Base-by-base conservation (phyloP, 768 basidiomycete genomes). In the Lactifluus volemus region DNA sequence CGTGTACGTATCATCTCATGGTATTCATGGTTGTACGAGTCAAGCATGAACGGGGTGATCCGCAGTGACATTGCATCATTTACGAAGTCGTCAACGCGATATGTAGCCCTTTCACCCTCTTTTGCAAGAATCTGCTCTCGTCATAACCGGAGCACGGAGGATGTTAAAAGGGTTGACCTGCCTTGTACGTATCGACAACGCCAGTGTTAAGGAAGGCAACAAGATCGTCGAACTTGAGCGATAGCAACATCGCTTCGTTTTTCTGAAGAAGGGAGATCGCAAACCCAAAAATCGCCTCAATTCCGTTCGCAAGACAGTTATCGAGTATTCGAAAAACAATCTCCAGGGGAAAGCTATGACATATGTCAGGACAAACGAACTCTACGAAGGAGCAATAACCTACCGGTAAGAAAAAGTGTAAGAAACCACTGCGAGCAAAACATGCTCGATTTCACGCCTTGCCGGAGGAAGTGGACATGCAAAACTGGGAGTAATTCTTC, bases 401-500 rank as follows among this genome's bases (percentile, higher is more conserved):
- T 69, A 88, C 92, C 92, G 84, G 73, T 96, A 98, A 70, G 92
- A 91, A 77, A 98, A 71, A 99, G 75, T 0, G 97, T 98, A 70
- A 99, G 78, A 73, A 98, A 98, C 97, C 97, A 99, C 65, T 98
- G 97, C 14, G 92, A 93, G 69, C 92, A 96, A 70, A 89, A 98
- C 94, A 99, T 98, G 74, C 89, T 95, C 49, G 92, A 94, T 72
- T 98, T 98, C 70, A 98, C 77, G 34, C 95, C 96, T 73, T 97
- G 90, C 34, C 95, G 84, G 34, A 96, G 74, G 68, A 99, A 91
- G 73, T 98, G 97, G 25, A 96, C 76, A 68, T 98, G 93, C 6
- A 98, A 77, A 5, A 95, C 89, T 5, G 97, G 97, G 4, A 98
- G 75, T 10, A 96, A 70, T 65, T 99, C 97, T 70, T 99, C 97